Percentiles rank a stretch among this genome's conserved stretches.
Conservation (phyloP, 23 red algal genomes). For the Chondrus crispus region DNA sequence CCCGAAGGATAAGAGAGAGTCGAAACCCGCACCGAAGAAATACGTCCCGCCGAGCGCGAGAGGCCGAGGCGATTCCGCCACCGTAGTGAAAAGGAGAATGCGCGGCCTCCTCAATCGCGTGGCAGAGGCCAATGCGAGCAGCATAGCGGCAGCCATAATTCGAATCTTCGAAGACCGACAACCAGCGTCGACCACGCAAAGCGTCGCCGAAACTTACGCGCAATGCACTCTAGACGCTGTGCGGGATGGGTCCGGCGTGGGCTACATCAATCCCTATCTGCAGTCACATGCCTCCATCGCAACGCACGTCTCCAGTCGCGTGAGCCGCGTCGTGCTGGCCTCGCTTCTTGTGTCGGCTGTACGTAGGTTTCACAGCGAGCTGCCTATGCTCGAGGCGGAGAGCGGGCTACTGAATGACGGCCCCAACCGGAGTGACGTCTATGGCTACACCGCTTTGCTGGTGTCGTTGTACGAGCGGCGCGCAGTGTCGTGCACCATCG, state of each 20-base stretch:
- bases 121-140: conserved; percentile 25
- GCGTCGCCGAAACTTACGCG: conserved; percentile 7
- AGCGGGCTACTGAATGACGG: conserved; percentile 19
- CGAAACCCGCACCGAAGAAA: too few relatives aligned
- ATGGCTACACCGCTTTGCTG: conserved; percentile 39
- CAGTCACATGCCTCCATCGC: conserved; percentile 50
- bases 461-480: conserved; percentile 25
- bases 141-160: conserved; percentile 7
- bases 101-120: conserved; percentile 50
- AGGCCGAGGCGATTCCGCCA: not conserved
- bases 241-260: conserved; percentile 37
- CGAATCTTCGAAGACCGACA: too few relatives aligned
- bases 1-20: too few relatives aligned
- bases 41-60: conserved; percentile 39
- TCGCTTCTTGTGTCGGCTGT: conserved; percentile 12
- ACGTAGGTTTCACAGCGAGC: not conserved
- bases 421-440: not conserved
- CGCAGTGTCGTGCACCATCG: not conserved
- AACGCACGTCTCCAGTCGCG: conserved; percentile 14
- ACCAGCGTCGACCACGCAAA: not conserved
- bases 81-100: conserved; percentile 5
- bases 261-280: conserved; percentile 48
- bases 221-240: conserved; percentile 22
- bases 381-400: too few relatives aligned
- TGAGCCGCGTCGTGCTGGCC: conserved; percentile 24